phyloP scores from a whole-genome alignment of 2,329 filamentous ascomycete genomes.

The Hypocreales sp. region DNA sequence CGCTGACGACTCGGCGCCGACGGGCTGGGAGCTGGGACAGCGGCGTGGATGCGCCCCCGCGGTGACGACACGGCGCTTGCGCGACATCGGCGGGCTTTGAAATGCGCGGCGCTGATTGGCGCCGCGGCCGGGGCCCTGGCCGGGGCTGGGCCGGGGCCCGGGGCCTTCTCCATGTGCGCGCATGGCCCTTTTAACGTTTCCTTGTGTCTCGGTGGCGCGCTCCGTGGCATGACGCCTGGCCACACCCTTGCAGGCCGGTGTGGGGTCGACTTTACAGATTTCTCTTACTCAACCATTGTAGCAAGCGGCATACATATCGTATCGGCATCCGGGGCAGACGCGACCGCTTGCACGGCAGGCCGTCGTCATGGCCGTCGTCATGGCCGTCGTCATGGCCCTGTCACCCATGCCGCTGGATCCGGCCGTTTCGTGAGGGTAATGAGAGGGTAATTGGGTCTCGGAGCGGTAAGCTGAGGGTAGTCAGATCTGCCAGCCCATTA shows the following conservation, averaged over 20 bases:
- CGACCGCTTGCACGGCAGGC: no score
- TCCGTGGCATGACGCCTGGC: conserved; percentile 2
- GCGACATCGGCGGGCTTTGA: background rate
- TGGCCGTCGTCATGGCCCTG: no score
- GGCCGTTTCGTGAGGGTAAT: conserved; percentile 6
- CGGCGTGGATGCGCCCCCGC: background rate
- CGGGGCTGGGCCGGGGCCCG: no score
- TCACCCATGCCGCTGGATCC: no score
- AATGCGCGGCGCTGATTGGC: conserved; percentile 13
- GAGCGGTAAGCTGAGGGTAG: conserved; percentile 6
- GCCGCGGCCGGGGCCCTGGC: background rate
- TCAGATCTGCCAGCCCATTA: conserved; percentile 7
- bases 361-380: no score
- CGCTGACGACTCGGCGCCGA: no score
- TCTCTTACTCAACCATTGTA: conserved; percentile 22
- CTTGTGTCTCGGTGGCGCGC: background rate
- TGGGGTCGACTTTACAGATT: conserved; percentile 15
- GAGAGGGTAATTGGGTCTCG: conserved; percentile 2
- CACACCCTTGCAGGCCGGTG: conserved; percentile 7
- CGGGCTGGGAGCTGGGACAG: background rate
- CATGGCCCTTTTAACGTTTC: conserved; percentile 2
- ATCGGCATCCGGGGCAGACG: background rate
- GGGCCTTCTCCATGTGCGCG: background rate
- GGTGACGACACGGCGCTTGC: background rate
- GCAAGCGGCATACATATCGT: conserved; percentile 12